A percentile compares a stretch with the other conserved stretches of the same genome.
These are phyloP conservation scores for Backusella tarrabulga DNA, from an alignment of 192 early-diverging fungal species.

Conservation along the genomic window DNA sequence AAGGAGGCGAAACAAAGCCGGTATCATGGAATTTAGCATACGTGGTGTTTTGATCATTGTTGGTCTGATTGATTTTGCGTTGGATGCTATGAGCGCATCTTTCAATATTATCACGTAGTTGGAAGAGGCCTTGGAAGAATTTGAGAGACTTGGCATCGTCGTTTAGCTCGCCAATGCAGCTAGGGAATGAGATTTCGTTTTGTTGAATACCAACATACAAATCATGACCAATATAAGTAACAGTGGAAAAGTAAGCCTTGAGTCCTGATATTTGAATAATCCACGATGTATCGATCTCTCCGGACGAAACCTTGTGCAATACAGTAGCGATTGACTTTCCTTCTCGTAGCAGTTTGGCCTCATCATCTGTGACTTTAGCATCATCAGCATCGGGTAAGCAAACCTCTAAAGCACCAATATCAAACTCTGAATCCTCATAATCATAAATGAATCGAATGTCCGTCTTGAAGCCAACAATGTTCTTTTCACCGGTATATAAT, in stretches of 20 bases:
- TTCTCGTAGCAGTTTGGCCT: neutral
- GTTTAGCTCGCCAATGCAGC: neutral
- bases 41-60: too few species aligned
- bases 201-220: neutral
- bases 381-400: neutral
- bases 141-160: neutral
- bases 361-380: neutral
- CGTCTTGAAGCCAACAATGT: neutral
- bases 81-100: neutral
- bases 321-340: neutral
- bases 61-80: neutral
- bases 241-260: neutral
- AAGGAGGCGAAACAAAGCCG: too few species aligned
- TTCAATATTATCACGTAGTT: neutral
- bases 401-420: neutral
- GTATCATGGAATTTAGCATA: too few species aligned
- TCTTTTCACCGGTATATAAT: neutral
- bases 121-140: neutral
- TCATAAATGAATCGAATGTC: neutral
- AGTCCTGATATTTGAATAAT: neutral
- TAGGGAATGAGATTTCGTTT: neutral
- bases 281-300: neutral
- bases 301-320: neutral
- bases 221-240: neutral
- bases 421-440: neutral